Conservation (phyloP, 768 basidiomycete species). For the Mycena alexandri region DNA sequence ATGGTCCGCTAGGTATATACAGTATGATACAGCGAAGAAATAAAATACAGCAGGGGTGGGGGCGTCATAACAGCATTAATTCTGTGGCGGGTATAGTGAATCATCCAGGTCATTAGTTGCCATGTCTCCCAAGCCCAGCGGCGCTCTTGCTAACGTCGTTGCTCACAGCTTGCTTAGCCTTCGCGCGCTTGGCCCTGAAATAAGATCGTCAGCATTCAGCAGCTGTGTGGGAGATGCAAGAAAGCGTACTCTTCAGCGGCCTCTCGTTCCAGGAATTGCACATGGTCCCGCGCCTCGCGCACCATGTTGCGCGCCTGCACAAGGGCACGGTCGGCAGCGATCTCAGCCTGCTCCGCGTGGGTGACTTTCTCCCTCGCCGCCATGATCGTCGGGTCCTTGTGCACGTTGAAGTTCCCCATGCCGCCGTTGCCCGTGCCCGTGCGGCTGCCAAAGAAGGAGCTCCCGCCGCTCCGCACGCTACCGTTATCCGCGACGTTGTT, state of each 20-base stretch:
- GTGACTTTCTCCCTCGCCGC: conserved; percentile 54
- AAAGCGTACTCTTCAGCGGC: conserved; percentile 55
- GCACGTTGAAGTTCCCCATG: conserved; percentile 26
- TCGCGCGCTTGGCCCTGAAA: conserved; percentile 51
- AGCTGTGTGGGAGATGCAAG: conserved; percentile 7
- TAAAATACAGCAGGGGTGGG: too few species aligned
- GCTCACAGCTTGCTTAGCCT: conserved; percentile 55
- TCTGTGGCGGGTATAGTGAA: too few species aligned
- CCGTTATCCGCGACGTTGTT: conserved; percentile 21
- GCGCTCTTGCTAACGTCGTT: conserved; percentile 55
- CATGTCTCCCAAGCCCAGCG: conserved; percentile 51
- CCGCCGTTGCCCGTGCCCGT: conserved; percentile 12
- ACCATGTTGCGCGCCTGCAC: conserved; percentile 49
- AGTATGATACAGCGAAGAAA: too few species aligned
- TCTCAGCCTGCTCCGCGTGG: conserved; percentile 53
- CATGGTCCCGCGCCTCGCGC: conserved; percentile 52
- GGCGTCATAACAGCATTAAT: too few species aligned
- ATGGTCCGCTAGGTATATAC: too few species aligned
- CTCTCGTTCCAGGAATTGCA: conserved; percentile 53
- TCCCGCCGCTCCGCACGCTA: conserved; percentile 25
- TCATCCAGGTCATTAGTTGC: conserved; percentile 5
- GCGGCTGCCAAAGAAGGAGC: conserved; percentile 36
- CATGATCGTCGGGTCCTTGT: conserved; percentile 52
- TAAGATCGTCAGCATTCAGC: not conserved
- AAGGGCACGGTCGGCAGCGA: conserved; percentile 53